Conservation (phyloP, 345 rosid species). For the Eutrema japonicum region DNA sequence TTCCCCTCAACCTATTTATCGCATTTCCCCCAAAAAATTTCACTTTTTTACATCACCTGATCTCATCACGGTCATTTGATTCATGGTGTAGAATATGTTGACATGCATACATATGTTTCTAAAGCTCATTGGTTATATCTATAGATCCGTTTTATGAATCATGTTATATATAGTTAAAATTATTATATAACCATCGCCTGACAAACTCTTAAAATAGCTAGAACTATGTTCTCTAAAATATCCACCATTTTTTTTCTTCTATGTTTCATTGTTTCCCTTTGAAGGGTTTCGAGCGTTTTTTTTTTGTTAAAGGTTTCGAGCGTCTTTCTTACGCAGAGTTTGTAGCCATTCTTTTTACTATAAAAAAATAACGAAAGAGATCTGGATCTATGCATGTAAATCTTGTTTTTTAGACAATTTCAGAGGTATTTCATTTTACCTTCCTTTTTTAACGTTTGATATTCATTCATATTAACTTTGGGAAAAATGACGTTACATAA, state of each 20-base stretch:
- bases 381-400: constrained; percentile 7
- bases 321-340: neutral
- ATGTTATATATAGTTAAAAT: neutral
- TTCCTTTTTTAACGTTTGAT: neutral
- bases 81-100: neutral
- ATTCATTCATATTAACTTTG: constrained; percentile 17
- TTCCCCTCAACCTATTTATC: constrained; percentile 50
- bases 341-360: neutral
- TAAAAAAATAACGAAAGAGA: neutral
- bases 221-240: neutral
- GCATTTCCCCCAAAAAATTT: constrained; percentile 2
- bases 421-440: neutral
- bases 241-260: neutral
- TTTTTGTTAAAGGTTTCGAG: neutral
- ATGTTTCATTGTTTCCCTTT: constrained; percentile 15
- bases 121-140: constrained; percentile 8
- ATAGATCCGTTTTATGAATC: neutral
- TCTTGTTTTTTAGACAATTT: neutral
- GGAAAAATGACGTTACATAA: neutral
- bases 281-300: neutral
- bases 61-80: neutral
- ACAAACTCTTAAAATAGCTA: constrained; percentile 4
- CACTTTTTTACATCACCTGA: neutral
- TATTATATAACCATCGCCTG: neutral
- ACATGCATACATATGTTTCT: neutral